phyloP scores from a whole-genome alignment of 768 basidiomycete species.

The Melanogaster broomeanus region DNA sequence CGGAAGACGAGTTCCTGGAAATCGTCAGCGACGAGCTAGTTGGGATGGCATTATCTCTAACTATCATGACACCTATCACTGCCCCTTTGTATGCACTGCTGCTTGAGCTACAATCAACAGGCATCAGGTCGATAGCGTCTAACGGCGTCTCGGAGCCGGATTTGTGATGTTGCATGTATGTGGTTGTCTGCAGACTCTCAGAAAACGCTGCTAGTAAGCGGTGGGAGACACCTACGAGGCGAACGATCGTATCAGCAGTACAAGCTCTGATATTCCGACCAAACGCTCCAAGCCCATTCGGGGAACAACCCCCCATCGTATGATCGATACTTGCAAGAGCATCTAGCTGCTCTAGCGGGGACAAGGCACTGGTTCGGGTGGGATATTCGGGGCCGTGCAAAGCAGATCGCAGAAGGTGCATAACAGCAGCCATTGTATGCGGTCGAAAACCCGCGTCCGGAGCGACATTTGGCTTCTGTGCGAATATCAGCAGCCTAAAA shows the following conservation, averaged over 20 bases:
- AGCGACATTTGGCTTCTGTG: not conserved
- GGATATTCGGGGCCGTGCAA: slow-evolving; percentile 30
- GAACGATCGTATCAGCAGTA: slow-evolving; percentile 50
- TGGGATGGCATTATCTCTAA: slow-evolving; percentile 12
- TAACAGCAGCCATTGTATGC: slow-evolving; percentile 43
- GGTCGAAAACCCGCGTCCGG: slow-evolving; percentile 41
- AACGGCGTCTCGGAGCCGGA: not conserved
- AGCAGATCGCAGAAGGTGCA: slow-evolving; percentile 45
- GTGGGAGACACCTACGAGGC: slow-evolving; percentile 42
- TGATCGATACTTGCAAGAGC: slow-evolving; percentile 48
- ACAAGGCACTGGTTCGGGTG: slow-evolving; percentile 3
- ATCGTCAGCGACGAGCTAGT: slow-evolving; percentile 3
- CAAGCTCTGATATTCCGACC: slow-evolving; percentile 54
- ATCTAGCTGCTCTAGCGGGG: slow-evolving; percentile 35
- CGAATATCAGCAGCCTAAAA: slow-evolving; percentile 26
- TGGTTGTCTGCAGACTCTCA: slow-evolving; percentile 43
- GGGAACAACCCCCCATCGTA: slow-evolving; percentile 57
- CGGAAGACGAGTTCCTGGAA: slow-evolving; percentile 22
- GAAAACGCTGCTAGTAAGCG: not conserved
- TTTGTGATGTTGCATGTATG: slow-evolving; percentile 50
- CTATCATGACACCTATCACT: slow-evolving; percentile 28
- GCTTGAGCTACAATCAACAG: not conserved
- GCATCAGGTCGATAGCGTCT: slow-evolving; percentile 3
- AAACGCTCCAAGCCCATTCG: slow-evolving; percentile 69
- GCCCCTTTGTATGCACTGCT: not conserved